Percentiles rank a stretch among this genome's conserved stretches.
These are phyloP conservation scores for Clarkia xantiana DNA, from an alignment of 345 rosid genomes.

Conservation along the genomic window DNA sequence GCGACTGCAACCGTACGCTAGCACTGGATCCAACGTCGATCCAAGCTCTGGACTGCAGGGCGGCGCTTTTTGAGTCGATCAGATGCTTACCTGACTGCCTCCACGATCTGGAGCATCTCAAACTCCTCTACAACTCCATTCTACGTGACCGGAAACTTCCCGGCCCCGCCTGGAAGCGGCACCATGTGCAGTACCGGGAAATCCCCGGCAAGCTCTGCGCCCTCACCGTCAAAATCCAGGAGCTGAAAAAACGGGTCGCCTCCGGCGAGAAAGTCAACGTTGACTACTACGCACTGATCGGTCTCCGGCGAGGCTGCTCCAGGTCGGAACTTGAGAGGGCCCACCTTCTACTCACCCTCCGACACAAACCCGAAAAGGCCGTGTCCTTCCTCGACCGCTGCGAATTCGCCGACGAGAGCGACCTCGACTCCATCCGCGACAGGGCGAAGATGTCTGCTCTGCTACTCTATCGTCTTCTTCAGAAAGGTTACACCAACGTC, in stretches of 20 bases:
- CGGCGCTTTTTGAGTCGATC: conserved; percentile 57
- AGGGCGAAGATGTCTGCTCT: conserved; percentile 68
- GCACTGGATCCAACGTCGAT: conserved; percentile 79
- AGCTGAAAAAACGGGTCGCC: conserved; percentile 58
- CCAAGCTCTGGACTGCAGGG: conserved; percentile 83
- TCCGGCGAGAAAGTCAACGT: conserved; percentile 67
- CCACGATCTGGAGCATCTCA: conserved; percentile 88
- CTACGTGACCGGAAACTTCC: conserved; percentile 79
- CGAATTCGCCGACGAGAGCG: conserved; percentile 53
- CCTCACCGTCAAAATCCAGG: conserved; percentile 46
- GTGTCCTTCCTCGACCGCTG: conserved; percentile 57
- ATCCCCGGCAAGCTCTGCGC: conserved; percentile 74
- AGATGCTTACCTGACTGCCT: conserved; percentile 82
- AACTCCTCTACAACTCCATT: conserved; percentile 73
- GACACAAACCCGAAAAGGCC: conserved; percentile 83
- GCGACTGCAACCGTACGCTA: conserved; percentile 78
- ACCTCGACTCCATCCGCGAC: conserved; percentile 60
- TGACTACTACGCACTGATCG: conserved; percentile 73
- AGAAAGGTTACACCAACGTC: conserved; percentile 58
- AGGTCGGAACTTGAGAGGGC: conserved; percentile 87
- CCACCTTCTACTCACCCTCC: conserved; percentile 48
- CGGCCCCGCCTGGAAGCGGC: conserved; percentile 92
- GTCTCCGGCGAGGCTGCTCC: conserved; percentile 72
- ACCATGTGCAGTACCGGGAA: conserved; percentile 66
- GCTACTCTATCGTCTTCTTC: conserved; percentile 69